A percentile compares a stretch with the other conserved stretches of the same genome.
Conservation (phyloP, 768 basidiomycete genomes). For the Chlorophyllum brunneum region DNA sequence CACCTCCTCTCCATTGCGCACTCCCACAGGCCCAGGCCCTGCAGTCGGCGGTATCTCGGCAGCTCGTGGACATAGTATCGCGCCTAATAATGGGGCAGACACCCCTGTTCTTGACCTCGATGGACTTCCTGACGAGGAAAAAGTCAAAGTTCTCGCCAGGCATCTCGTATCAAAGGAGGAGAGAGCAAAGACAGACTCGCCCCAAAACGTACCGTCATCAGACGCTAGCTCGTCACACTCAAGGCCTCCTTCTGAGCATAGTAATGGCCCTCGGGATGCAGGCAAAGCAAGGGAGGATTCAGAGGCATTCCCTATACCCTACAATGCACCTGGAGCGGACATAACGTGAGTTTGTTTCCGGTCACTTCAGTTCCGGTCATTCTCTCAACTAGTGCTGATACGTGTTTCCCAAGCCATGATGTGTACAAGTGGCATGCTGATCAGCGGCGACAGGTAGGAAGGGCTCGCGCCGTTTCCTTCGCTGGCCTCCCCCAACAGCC, state of each 20-base stretch:
- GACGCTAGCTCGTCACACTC: slow-evolving; percentile 1
- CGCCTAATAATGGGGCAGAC: slow-evolving; percentile 21
- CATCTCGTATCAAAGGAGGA: slow-evolving; percentile 80
- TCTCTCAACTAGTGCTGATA: slow-evolving; percentile 2
- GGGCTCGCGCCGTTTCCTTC: slow-evolving; percentile 70
- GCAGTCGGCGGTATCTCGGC: slow-evolving; percentile 31
- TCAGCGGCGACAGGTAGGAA: slow-evolving; percentile 53
- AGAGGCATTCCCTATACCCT: slow-evolving; percentile 84
- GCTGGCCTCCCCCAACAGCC: slow-evolving; percentile 49
- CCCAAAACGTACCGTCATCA: slow-evolving; percentile 13
- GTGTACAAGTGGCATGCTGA: slow-evolving; percentile 95
- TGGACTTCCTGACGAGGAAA: slow-evolving; percentile 75
- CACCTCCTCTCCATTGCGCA: slow-evolving; percentile 1
- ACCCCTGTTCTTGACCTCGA: slow-evolving; percentile 43
- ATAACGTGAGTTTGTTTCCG: slow-evolving; percentile 70
- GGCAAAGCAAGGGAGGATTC: slow-evolving; percentile 41
- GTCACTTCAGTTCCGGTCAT: background rate
- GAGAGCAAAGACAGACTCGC: slow-evolving; percentile 30
- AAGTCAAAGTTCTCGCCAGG: slow-evolving; percentile 71
- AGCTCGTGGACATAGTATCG: slow-evolving; percentile 17
- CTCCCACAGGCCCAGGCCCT: background rate
- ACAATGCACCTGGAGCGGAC: slow-evolving; percentile 83
- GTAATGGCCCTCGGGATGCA: slow-evolving; percentile 2
- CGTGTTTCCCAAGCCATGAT: slow-evolving; percentile 54
- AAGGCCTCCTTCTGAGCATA: slow-evolving; percentile 5